Evolutionary conservation across 73 alveolate genomes (phyloP).

Genomic region (Blepharisma japonicum): DNA sequence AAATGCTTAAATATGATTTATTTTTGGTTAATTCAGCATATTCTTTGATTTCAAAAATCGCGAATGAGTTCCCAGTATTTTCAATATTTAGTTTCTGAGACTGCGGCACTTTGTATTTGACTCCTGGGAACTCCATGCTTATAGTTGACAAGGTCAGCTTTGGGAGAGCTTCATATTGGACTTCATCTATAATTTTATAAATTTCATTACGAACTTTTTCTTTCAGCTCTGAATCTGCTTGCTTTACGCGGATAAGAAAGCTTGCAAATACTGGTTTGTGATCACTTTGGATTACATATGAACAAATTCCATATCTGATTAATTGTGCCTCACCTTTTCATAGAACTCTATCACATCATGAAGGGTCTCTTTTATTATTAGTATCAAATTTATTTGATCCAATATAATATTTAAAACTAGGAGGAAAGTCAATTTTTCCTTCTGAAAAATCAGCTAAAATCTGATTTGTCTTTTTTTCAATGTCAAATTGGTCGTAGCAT

Average conservation of each 20-base stretch:
- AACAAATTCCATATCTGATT: background rate
- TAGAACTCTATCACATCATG: slow-evolving; percentile 1
- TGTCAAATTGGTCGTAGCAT: background rate
- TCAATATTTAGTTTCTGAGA: no score
- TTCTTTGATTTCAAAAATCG: no score
- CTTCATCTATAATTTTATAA: background rate
- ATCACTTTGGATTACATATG: slow-evolving; percentile 3
- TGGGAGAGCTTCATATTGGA: no score
- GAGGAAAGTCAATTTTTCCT: slow-evolving; percentile 10
- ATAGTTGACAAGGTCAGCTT: no score
- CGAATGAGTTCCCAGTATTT: no score
- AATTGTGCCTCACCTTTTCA: background rate
- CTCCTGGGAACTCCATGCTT: no score
- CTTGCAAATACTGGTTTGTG: slow-evolving; percentile 23
- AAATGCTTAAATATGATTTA: no score
- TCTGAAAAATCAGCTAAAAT: slow-evolving; percentile 15
- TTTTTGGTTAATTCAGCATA: no score
- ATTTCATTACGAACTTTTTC: background rate
- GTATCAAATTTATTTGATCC: background rate
- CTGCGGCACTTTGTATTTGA: no score
- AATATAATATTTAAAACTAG: background rate
- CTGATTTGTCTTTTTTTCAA: background rate
- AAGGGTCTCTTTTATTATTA: background rate
- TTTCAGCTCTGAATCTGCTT: background rate
- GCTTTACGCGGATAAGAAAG: background rate